phyloP scores from a whole-genome alignment of 768 basidiomycete species.

The Pisolithus microcarpus region DNA sequence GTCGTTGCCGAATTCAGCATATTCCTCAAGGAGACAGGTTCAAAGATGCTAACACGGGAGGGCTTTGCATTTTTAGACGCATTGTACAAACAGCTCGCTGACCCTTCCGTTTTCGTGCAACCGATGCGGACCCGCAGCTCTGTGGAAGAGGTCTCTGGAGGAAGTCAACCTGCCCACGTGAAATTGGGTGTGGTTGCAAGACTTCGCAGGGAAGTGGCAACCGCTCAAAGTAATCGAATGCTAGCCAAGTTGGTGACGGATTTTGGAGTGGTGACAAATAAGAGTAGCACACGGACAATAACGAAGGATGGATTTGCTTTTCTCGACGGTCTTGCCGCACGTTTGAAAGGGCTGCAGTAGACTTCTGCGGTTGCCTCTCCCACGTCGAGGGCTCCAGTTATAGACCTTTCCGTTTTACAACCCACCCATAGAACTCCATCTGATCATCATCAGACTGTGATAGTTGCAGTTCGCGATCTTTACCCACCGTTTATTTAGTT shows the following conservation, averaged over 20 bases:
- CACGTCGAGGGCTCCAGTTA: too few relatives aligned
- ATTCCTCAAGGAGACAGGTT: constrained; percentile 54
- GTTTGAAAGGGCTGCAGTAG: constrained; percentile 33
- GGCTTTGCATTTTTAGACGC: constrained; percentile 65
- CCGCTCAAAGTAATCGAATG: constrained; percentile 44
- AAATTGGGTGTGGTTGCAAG: constrained; percentile 56
- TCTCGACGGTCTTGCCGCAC: constrained; percentile 51
- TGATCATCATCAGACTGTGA: too few relatives aligned
- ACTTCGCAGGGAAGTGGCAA: constrained; percentile 47
- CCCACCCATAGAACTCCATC: too few relatives aligned
- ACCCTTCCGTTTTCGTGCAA: constrained; percentile 51
- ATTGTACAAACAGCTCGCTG: constrained; percentile 61
- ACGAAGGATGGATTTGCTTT: constrained; percentile 75
- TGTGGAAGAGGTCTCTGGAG: constrained; percentile 32
- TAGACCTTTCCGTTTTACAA: too few relatives aligned
- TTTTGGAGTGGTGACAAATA: constrained; percentile 63
- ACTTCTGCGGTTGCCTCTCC: too few relatives aligned
- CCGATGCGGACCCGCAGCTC: constrained; percentile 46
- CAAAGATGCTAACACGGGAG: constrained; percentile 60
- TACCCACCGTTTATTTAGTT: background rate
- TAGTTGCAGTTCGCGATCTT: too few relatives aligned
- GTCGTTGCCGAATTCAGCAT: constrained; percentile 55
- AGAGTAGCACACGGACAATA: constrained; percentile 60
- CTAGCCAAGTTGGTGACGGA: constrained; percentile 63
- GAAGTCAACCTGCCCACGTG: constrained; percentile 41